Conservation (phyloP, 805 yeast genomes). For the Metschnikowia matae region DNA sequence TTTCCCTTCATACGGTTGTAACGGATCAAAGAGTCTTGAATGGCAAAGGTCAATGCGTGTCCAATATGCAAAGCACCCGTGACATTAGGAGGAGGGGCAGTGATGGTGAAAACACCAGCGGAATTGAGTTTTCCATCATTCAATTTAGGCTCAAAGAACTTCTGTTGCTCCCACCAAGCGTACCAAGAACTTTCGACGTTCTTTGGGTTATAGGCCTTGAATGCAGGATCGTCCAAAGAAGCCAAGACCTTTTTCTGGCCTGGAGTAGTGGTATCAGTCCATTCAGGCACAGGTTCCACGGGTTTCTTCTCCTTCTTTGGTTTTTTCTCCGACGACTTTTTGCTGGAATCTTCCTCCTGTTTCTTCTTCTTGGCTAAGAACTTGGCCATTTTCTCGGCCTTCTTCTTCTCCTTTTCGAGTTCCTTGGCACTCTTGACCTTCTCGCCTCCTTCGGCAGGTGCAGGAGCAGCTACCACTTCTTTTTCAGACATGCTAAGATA, state of each 20-base stretch:
- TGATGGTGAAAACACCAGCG: constrained; percentile 83
- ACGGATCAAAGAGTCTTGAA: constrained; percentile 90
- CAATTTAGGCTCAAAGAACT: constrained; percentile 84
- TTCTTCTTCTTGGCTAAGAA: constrained; percentile 79
- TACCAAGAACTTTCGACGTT: constrained; percentile 97
- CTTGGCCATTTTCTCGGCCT: constrained; percentile 84
- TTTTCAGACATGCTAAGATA: constrained; percentile 15
- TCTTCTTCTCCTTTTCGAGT: constrained; percentile 79
- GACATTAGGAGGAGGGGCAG: constrained; percentile 99
- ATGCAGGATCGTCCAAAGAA: constrained; percentile 86
- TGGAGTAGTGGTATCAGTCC: constrained; percentile 72
- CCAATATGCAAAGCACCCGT: constrained; percentile 99
- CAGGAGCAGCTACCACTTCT: background rate
- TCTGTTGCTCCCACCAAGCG: constrained; percentile 91
- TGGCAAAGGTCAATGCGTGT: constrained; percentile 91
- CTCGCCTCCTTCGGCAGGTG: constrained; percentile 7
- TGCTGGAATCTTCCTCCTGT: constrained; percentile 40
- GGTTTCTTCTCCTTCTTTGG: constrained; percentile 65
- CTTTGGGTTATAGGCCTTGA: constrained; percentile 89
- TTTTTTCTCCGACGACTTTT: constrained; percentile 47
- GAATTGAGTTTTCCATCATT: constrained; percentile 72
- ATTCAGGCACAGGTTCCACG: constrained; percentile 76
- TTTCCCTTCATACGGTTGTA: constrained; percentile 96
- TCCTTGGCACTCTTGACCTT: constrained; percentile 65
- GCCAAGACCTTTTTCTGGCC: constrained; percentile 90